Evolutionary conservation across 2,329 filamentous ascomycete genomes (phyloP).

Genomic region (Rhynchosporium graminicola): DNA sequence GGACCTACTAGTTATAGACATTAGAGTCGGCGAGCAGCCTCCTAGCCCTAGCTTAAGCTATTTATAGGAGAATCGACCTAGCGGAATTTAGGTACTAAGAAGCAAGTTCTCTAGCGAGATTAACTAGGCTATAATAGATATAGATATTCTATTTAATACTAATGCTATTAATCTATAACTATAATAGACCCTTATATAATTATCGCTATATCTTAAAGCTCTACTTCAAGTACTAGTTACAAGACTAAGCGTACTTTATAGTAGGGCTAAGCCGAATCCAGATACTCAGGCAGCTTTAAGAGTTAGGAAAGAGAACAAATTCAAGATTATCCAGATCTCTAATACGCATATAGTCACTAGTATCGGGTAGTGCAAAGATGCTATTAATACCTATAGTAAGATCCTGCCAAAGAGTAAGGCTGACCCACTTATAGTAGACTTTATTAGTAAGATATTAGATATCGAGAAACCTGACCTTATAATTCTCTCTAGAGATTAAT

Average conservation of each 20-base stretch:
- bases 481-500: constrained; percentile 86
- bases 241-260: constrained; percentile 37
- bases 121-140: constrained; percentile 56
- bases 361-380: too few relatives aligned
- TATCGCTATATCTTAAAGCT: constrained; percentile 42
- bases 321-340: too few relatives aligned
- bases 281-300: too few relatives aligned
- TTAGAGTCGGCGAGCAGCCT: constrained; percentile 61
- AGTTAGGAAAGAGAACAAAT: too few relatives aligned
- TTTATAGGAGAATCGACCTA: constrained; percentile 64
- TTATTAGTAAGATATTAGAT: constrained; percentile 79
- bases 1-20: constrained; percentile 60
- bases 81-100: constrained; percentile 63
- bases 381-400: too few relatives aligned
- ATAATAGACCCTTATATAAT: constrained; percentile 60
- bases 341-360: too few relatives aligned
- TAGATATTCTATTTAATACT: constrained; percentile 67
- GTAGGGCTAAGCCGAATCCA: too few relatives aligned
- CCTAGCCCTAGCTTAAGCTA: constrained; percentile 52
- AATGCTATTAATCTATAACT: constrained; percentile 82
- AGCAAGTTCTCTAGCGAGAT: constrained; percentile 47
- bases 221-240: constrained; percentile 41
- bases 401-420: too few relatives aligned
- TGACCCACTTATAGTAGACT: constrained; percentile 66
- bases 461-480: constrained; percentile 91